Evolutionary conservation across 257 asterid species (phyloP).

Genomic region (Osmanthus fragrans): DNA sequence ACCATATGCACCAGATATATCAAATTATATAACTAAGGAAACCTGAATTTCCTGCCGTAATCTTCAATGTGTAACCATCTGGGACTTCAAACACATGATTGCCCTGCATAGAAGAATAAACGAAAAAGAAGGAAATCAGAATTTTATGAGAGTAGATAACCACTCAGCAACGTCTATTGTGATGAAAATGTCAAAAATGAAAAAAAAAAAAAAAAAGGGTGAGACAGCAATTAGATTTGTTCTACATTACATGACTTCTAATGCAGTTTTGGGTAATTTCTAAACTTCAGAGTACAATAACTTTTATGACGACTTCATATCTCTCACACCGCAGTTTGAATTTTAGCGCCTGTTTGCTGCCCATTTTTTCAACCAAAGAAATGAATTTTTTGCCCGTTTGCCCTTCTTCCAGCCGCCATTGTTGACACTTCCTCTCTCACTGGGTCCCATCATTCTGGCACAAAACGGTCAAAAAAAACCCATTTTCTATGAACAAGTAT

Average conservation of each 20-base stretch:
- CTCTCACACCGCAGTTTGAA: neutral
- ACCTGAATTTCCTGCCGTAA: conserved; percentile 82
- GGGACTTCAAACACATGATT: conserved; percentile 85
- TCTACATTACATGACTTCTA: no score
- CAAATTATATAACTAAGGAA: conserved; percentile 12
- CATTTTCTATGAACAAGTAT: no score
- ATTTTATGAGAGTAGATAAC: conserved; percentile 9
- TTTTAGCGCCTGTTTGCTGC: no score
- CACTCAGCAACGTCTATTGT: conserved; percentile 2
- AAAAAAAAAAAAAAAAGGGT: neutral
- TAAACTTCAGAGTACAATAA: neutral
- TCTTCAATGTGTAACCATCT: conserved; percentile 78
- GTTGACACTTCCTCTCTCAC: no score
- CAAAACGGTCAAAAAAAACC: no score
- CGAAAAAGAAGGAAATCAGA: neutral
- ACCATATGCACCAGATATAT: neutral
- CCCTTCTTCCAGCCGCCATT: no score
- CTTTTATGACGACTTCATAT: no score
- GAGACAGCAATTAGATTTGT: neutral
- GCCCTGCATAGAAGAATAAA: conserved; percentile 59
- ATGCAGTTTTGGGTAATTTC: neutral
- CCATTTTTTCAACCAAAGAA: no score
- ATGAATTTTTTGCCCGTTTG: no score
- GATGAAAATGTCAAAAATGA: neutral
- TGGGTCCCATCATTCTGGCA: no score